These are phyloP conservation scores for Trametes versicolor DNA, from an alignment of 1,284 basidiomycete species.

Conservation along the genomic window DNA sequence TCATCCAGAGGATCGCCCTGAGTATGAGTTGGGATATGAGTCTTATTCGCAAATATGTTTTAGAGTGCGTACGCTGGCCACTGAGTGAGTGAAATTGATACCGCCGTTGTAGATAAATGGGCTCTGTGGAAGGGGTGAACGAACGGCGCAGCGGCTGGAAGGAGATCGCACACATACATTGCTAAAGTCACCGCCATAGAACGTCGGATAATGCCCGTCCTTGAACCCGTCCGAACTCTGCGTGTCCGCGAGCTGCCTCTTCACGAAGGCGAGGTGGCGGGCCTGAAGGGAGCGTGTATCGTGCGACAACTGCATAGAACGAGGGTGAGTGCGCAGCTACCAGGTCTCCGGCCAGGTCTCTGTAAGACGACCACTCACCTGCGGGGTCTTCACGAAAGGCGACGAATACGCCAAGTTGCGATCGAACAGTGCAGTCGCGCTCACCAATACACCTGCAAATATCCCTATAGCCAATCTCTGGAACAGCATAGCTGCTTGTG, in stretches of 20 bases:
- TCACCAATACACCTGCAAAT: slow-evolving; percentile 23
- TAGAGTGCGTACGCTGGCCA: slow-evolving; percentile 45
- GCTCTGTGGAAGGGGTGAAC: slow-evolving; percentile 44
- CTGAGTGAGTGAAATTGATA: slow-evolving; percentile 65
- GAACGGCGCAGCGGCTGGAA: too few relatives aligned
- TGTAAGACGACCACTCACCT: slow-evolving; percentile 43
- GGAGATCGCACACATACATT: slow-evolving; percentile 47
- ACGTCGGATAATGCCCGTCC: slow-evolving; percentile 63
- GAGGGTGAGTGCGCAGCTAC: neutral
- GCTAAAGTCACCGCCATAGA: slow-evolving; percentile 62
- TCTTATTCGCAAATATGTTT: neutral
- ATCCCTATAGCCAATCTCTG: neutral
- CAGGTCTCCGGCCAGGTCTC: neutral
- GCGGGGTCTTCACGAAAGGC: slow-evolving; percentile 55
- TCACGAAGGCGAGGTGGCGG: slow-evolving; percentile 50
- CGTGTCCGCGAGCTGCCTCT: slow-evolving; percentile 47
- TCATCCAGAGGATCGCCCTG: slow-evolving; percentile 69
- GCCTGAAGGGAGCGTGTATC: slow-evolving; percentile 51
- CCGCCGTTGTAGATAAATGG: slow-evolving; percentile 64
- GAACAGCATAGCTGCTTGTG: neutral
- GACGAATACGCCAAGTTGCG: slow-evolving; percentile 59
- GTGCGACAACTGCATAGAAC: slow-evolving; percentile 51
- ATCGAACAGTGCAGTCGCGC: slow-evolving; percentile 49
- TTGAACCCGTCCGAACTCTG: slow-evolving; percentile 50
- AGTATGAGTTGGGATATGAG: slow-evolving; percentile 22